Evolutionary conservation across 164 flowering plant genomes (phyloP).

Genomic region (Protea cynaroides): DNA sequence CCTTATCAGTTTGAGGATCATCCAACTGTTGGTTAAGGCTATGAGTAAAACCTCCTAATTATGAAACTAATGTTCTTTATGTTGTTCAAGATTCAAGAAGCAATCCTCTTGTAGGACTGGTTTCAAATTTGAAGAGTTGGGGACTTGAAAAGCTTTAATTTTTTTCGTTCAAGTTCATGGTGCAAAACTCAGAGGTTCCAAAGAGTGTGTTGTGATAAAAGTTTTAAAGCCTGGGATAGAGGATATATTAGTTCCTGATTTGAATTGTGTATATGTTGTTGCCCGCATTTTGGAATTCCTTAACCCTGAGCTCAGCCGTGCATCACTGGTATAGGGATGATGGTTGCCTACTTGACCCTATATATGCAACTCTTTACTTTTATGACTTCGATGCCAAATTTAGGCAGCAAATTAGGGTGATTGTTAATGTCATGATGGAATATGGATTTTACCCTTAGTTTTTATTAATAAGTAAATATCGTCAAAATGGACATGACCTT

Average conservation of each 20-base stretch:
- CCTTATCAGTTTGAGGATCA: too few relatives aligned
- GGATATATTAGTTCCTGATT: slow-evolving; percentile 81
- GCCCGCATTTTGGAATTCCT: slow-evolving; percentile 87
- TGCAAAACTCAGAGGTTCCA: slow-evolving; percentile 80
- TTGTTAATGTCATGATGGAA: background rate
- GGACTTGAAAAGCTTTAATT: slow-evolving; percentile 3
- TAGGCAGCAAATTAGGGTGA: background rate
- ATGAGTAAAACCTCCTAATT: too few relatives aligned
- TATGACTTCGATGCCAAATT: background rate
- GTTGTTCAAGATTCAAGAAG: too few relatives aligned
- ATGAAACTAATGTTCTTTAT: too few relatives aligned
- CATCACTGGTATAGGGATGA: slow-evolving; percentile 78
- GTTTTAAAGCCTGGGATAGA: too few relatives aligned
- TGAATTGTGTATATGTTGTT: slow-evolving; percentile 81
- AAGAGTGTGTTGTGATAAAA: slow-evolving; percentile 80
- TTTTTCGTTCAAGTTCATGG: slow-evolving; percentile 67
- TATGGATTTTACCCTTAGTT: background rate
- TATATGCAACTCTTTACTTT: background rate
- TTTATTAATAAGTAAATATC: too few relatives aligned
- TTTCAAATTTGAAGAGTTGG: too few relatives aligned
- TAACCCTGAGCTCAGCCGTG: slow-evolving; percentile 77
- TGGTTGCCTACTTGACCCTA: background rate
- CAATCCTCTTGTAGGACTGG: too few relatives aligned
- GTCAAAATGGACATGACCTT: too few relatives aligned
- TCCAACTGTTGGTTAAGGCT: too few relatives aligned